These are phyloP conservation scores for Phytophthora ohioensis DNA, from an alignment of 352 stramenopile genomes.

Conservation along the genomic window DNA sequence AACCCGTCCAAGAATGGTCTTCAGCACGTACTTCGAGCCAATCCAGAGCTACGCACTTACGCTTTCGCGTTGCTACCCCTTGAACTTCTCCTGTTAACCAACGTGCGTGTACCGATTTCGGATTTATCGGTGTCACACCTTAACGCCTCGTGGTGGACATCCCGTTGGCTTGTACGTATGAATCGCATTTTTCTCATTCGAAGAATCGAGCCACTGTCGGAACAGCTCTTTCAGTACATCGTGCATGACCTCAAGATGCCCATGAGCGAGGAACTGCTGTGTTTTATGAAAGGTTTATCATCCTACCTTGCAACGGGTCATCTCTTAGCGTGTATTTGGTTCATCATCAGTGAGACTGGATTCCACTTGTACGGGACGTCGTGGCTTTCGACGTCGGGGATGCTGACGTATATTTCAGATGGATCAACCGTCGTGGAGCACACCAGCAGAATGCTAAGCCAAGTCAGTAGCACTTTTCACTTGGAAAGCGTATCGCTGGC, in stretches of 20 bases:
- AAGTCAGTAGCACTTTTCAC: background rate
- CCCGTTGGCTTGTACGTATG: conserved; percentile 59
- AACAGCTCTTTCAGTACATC: conserved; percentile 64
- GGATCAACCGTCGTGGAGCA: conserved; percentile 9
- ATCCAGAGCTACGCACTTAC: conserved; percentile 46
- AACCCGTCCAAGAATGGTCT: conserved; percentile 1
- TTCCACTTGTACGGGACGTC: conserved; percentile 56
- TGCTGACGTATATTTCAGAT: conserved; percentile 50
- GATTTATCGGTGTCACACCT: background rate
- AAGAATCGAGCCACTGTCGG: conserved; percentile 52
- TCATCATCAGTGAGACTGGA: conserved; percentile 48
- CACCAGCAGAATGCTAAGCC: conserved; percentile 20
- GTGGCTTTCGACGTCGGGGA: conserved; percentile 52
- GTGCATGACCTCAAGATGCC: conserved; percentile 68
- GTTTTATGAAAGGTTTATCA: conserved; percentile 51
- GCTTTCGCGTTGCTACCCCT: conserved; percentile 54
- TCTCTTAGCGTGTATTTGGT: conserved; percentile 73
- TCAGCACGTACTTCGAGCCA: conserved; percentile 1
- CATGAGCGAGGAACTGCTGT: conserved; percentile 49
- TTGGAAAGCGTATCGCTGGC: conserved; percentile 43
- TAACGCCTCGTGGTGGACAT: conserved; percentile 42
- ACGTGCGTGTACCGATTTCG: conserved; percentile 22
- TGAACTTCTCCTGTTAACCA: conserved; percentile 45
- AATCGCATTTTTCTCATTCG: conserved; percentile 60
- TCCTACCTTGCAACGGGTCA: conserved; percentile 68